phyloP scores from a whole-genome alignment of 2,329 filamentous ascomycete species.

The Ceratocystis lukuohia region DNA sequence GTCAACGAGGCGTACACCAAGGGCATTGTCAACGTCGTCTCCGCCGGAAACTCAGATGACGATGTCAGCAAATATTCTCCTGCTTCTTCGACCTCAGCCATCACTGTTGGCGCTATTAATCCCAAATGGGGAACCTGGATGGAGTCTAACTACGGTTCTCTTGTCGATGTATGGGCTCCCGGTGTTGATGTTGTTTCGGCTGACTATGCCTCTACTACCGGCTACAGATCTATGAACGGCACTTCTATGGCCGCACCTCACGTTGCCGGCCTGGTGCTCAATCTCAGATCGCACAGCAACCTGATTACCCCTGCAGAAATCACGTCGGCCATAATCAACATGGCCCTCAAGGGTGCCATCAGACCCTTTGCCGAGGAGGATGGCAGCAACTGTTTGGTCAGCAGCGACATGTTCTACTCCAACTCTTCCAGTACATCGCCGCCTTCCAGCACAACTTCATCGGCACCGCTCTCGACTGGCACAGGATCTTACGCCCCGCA shows the following conservation, averaged over 20 bases:
- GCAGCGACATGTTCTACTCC: slow-evolving; percentile 12
- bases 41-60: slow-evolving; percentile 22
- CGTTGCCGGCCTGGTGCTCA: slow-evolving; percentile 15
- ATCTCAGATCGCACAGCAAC: slow-evolving; percentile 13
- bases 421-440: neutral
- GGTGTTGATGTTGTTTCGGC: slow-evolving; percentile 32
- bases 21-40: slow-evolving; percentile 30
- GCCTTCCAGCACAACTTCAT: neutral
- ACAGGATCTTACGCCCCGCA: neutral
- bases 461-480: neutral
- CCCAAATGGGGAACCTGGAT: slow-evolving; percentile 25
- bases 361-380: slow-evolving; percentile 7
- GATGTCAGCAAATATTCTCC: slow-evolving; percentile 21
- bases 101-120: slow-evolving; percentile 26
- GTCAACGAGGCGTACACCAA: slow-evolving; percentile 22
- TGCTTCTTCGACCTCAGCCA: slow-evolving; percentile 22
- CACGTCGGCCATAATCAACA: neutral
- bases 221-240: slow-evolving; percentile 31
- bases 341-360: slow-evolving; percentile 13
- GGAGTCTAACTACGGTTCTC: slow-evolving; percentile 34
- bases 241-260: slow-evolving; percentile 36
- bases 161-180: slow-evolving; percentile 35
- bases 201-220: slow-evolving; percentile 30
- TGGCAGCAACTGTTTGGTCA: slow-evolving; percentile 9
- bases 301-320: slow-evolving; percentile 9